Base-by-base conservation (phyloP, 768 basidiomycete species). In the Tulasnella sp. region DNA sequence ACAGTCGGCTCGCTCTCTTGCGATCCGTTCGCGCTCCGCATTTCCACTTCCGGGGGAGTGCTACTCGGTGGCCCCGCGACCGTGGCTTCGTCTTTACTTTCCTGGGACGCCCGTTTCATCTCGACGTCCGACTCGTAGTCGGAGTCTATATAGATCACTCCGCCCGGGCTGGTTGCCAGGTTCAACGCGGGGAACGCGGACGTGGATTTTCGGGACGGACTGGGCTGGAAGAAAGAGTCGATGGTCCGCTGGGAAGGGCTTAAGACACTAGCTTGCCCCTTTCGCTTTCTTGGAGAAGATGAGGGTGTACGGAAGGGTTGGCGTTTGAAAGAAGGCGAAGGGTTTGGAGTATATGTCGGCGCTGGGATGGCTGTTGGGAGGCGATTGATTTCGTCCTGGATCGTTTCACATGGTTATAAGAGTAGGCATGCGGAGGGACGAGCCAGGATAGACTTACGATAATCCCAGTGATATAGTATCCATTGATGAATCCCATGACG, bases 401-500 rank as follows among this genome's bases (percentile, higher is more conserved):
- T n/a, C 19, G 7, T n/a, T n/a, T n/a, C n/a, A n/a, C n/a, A n/a
- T n/a, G n/a, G 19, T 47, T 22, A n/a, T 47, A 22, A 47, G 19
- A 19, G 3, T 19, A 47, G n/a, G n/a, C n/a, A n/a, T n/a, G n/a
- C n/a, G n/a, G n/a, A n/a, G n/a, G n/a, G n/a, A n/a, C n/a, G n/a
- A n/a, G n/a, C n/a, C n/a, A n/a, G n/a, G n/a, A n/a, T n/a, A 29
- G 39, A 75, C 79, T 70, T 52, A 79, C 80, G 19, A 81, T 80
- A 29, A 81, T 77, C 7, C 80, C 80, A 47, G 78, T 76, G 34
- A 81, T 74, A 67, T 80, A 74, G 44, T 77, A 69, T 26, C 77
- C 80, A n/a, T 76, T 75, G n/a, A 81, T 75, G 63, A 79, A 79
- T 1, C 80, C 80, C 6, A 80, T 78, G 0, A 81, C 79, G 3